Percentiles rank a stretch among this genome's conserved stretches.
phyloP scores from a whole-genome alignment of 257 asterid genomes.

The Nicotiana otophora region DNA sequence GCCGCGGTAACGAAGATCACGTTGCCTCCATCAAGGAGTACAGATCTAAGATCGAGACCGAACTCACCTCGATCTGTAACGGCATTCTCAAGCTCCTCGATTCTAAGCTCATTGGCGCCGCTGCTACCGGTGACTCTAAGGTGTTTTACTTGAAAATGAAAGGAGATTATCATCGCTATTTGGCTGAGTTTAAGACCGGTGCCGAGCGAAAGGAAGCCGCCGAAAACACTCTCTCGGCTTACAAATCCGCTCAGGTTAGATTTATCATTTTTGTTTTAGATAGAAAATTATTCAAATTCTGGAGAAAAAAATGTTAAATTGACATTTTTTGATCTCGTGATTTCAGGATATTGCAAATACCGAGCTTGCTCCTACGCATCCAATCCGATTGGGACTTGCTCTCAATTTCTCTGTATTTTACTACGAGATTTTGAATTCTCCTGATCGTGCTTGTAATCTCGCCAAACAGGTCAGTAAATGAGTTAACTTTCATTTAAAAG shows the following conservation, averaged over 20 bases:
- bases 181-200: slow-evolving; percentile 78
- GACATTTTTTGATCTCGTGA: background rate
- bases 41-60: slow-evolving; percentile 81
- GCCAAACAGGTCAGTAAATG: slow-evolving; percentile 62
- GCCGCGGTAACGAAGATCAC: slow-evolving; percentile 79
- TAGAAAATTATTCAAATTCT: background rate
- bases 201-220: slow-evolving; percentile 82
- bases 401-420: slow-evolving; percentile 88
- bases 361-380: slow-evolving; percentile 84
- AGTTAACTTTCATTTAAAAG: too few relatives aligned
- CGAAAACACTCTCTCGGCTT: slow-evolving; percentile 81
- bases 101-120: slow-evolving; percentile 65
- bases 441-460: slow-evolving; percentile 79
- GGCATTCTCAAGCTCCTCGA: slow-evolving; percentile 72
- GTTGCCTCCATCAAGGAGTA: slow-evolving; percentile 58
- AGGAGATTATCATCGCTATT: slow-evolving; percentile 78
- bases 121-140: slow-evolving; percentile 63
- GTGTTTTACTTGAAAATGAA: slow-evolving; percentile 89
- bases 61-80: slow-evolving; percentile 65
- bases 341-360: slow-evolving; percentile 68
- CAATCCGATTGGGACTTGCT: slow-evolving; percentile 80
- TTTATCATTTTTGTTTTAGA: background rate
- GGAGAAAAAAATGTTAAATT: background rate
- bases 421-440: slow-evolving; percentile 78
- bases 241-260: slow-evolving; percentile 79